Percentiles rank a stretch among this genome's conserved stretches.
Evolutionary conservation across 176 grass and related monocot genomes (phyloP).

Genomic region (Guadua angustifolia): DNA sequence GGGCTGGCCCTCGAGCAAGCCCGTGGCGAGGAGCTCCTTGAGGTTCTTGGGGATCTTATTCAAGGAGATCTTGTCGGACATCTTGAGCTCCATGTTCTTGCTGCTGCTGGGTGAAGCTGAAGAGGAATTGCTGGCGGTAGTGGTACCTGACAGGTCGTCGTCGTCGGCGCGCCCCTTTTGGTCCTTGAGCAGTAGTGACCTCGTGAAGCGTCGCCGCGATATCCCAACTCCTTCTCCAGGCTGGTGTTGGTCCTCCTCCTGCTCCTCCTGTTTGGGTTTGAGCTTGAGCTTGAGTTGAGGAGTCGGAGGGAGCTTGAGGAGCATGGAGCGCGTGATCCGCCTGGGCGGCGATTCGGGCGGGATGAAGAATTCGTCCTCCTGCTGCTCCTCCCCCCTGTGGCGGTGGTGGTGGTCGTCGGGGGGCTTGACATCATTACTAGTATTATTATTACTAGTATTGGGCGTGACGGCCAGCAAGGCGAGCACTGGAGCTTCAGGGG

Average conservation of each 20-base stretch:
- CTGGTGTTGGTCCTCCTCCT: background rate
- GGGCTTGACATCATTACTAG: background rate
- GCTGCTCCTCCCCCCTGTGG: no score
- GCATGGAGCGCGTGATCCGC: slow-evolving; percentile 60
- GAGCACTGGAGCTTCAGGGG: slow-evolving; percentile 25
- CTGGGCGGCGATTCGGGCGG: slow-evolving; percentile 43
- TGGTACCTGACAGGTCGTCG: slow-evolving; percentile 37
- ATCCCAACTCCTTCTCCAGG: background rate
- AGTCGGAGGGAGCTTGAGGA: background rate
- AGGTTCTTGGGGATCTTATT: slow-evolving; percentile 55
- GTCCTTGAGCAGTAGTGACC: slow-evolving; percentile 59
- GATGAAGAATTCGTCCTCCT: slow-evolving; percentile 15
- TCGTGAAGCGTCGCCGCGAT: slow-evolving; percentile 57
- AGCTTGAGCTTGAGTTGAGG: background rate
- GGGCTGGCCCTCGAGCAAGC: slow-evolving; percentile 81
- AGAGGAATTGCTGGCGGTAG: slow-evolving; percentile 44
- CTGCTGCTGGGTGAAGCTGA: slow-evolving; percentile 24
- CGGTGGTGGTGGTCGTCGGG: background rate
- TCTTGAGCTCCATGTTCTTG: slow-evolving; percentile 3
- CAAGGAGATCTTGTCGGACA: background rate
- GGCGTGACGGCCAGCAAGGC: background rate
- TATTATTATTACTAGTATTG: background rate
- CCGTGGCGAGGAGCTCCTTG: slow-evolving; percentile 75
- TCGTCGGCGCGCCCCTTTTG: background rate
- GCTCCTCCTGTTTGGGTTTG: background rate